Evolutionary conservation across 176 grass and related monocot species (phyloP).

Genomic region (Pontederia crassipes): DNA sequence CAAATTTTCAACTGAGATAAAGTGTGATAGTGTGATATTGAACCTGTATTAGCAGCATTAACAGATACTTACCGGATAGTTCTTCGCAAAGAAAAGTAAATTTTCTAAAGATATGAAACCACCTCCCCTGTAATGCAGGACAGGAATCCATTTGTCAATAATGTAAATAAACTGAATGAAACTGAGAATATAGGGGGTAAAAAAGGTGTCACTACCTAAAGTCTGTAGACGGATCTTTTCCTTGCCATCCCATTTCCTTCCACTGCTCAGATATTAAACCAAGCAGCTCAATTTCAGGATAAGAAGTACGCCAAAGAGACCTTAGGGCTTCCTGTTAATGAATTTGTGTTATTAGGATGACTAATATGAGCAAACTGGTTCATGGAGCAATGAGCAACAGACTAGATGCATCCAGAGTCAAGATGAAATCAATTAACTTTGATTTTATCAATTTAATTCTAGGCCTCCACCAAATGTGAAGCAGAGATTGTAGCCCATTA

Average conservation of each 20-base stretch:
- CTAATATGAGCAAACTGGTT: no score
- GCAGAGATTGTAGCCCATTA: no score
- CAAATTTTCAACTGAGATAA: no score
- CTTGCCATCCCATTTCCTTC: slow-evolving; percentile 99
- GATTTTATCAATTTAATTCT: no score
- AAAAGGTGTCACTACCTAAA: slow-evolving; percentile 45
- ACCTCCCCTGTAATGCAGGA: slow-evolving; percentile 57
- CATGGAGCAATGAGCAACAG: no score
- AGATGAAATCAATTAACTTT: no score
- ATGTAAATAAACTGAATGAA: background rate
- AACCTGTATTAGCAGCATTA: no score
- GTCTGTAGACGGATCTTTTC: slow-evolving; percentile 95
- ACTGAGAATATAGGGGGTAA: background rate
- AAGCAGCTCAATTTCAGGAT: slow-evolving; percentile 65
- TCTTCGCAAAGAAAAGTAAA: slow-evolving; percentile 78
- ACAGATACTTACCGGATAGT: slow-evolving; percentile 50
- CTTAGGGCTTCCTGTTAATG: slow-evolving; percentile 49
- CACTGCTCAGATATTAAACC: slow-evolving; percentile 86
- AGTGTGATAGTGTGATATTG: no score
- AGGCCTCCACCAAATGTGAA: no score
- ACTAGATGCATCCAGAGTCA: no score
- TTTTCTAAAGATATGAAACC: slow-evolving; percentile 99
- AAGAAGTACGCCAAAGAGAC: slow-evolving; percentile 69
- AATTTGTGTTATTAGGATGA: no score
- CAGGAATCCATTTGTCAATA: slow-evolving; percentile 15